Percentiles rank a stretch among this genome's conserved stretches.
Evolutionary conservation across 208 protist genomes (phyloP).

Genomic region (Trypanosoma platydactyli): DNA sequence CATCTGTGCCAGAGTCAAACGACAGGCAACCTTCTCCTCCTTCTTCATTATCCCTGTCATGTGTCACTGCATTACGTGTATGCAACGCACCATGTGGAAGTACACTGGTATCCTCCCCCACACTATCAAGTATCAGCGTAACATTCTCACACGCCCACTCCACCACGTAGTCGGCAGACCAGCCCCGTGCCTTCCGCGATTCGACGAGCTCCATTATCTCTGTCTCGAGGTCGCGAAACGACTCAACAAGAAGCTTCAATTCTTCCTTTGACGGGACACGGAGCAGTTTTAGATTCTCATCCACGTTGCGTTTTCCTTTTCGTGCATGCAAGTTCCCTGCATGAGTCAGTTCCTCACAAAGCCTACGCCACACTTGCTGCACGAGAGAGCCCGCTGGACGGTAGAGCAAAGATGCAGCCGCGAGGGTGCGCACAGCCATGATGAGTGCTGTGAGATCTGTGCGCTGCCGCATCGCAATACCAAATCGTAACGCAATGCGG

Average conservation of each 20-base stretch:
- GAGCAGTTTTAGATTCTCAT: not conserved
- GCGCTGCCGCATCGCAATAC: constrained; percentile 36
- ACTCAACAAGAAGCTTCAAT: constrained; percentile 30
- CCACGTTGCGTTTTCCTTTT: not conserved
- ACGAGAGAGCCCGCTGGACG: constrained; percentile 32
- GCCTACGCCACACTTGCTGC: constrained; percentile 29
- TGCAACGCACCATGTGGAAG: not conserved
- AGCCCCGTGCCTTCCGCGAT: constrained; percentile 7
- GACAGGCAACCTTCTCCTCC: no score
- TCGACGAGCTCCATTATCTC: constrained; percentile 7
- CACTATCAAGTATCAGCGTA: not conserved
- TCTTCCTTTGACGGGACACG: constrained; percentile 37
- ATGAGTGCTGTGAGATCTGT: constrained; percentile 44
- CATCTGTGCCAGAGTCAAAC: no score
- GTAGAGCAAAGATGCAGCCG: constrained; percentile 25
- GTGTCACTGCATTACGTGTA: not conserved
- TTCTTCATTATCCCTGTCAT: not conserved
- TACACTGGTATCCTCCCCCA: constrained; percentile 15
- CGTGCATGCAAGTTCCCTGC: constrained; percentile 3
- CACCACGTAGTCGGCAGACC: constrained; percentile 23
- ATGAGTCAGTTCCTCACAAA: constrained; percentile 33
- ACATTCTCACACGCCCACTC: constrained; percentile 22
- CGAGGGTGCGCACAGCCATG: constrained; percentile 29
- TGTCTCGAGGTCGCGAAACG: constrained; percentile 36
- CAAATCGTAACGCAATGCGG: constrained; percentile 43